Base-by-base conservation (phyloP, 371 early-diverging fungal species). In the Mortierella sp. region DNA sequence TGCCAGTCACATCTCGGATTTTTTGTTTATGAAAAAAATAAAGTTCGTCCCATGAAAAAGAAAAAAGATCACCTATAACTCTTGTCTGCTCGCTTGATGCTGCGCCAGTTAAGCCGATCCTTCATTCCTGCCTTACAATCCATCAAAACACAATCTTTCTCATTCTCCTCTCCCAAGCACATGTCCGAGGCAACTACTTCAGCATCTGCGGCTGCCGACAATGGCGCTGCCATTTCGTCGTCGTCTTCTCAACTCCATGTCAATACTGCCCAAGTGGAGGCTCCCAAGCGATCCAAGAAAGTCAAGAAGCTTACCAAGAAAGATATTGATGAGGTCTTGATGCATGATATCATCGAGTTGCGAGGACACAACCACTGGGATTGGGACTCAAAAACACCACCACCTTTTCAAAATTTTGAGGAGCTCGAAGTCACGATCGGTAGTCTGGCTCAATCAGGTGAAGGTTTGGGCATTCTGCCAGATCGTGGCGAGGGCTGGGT, bases 401-500 rank as follows among this genome's bases (percentile, higher is more conserved):
- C 81, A 32, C 81, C 81, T 11, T 81, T 81, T 61, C 81, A 81
- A 52, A 81, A 81, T 70, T 81, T 75, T 70, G 81, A 81, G 26
- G 81, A 81, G 60, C 64, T 81, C 2, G 81, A 81, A 59, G 81
- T 75, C 8, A 72, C 72, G 40, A 81, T 81, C 26, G 76, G 81
- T 5, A 75, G 75, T 28, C 37, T 75, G 37, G 75, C 81, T 18
- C 81, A 81, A 60, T 81, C 81, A 3, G 81, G 81, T 12, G 81
- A 81, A n/a, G 81, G 81, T 5, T 45, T 81, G 58, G 81, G 73
- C 3, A 66, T 81, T 18, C 16, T 81, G 58, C 76, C 81, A 1
- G 81, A 81, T 66, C 75, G 81, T 16, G 81, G 81, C 4, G 76
- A 81, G 14, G 86, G 84, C 3, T 90, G 90, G 90, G 72, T 87